Evolutionary conservation across 352 stramenopile genomes (phyloP).

Genomic region (Pythium biforme): DNA sequence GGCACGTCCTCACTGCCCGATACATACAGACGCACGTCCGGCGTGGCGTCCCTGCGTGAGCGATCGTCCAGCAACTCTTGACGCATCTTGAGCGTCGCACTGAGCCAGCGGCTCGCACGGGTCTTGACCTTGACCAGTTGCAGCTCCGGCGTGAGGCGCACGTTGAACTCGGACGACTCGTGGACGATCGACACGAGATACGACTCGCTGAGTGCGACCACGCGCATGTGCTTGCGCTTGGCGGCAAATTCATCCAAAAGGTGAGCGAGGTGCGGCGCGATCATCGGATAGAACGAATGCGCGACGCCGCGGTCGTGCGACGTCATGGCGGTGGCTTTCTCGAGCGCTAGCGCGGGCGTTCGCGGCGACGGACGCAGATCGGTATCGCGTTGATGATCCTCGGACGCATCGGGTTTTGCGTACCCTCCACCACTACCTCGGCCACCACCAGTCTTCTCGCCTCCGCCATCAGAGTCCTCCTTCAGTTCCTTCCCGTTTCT

Average conservation of each 20-base stretch:
- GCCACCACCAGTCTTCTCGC: neutral
- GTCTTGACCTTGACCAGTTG: constrained; percentile 61
- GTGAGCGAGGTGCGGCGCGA: constrained; percentile 33
- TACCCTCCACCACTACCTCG: neutral
- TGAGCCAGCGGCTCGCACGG: constrained; percentile 70
- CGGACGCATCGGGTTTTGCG: neutral
- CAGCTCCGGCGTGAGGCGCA: constrained; percentile 52
- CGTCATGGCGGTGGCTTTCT: constrained; percentile 38
- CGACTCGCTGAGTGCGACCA: constrained; percentile 35
- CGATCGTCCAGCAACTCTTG: constrained; percentile 68
- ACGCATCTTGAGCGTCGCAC: constrained; percentile 77
- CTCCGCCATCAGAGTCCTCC: neutral
- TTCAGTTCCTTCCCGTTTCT: neutral
- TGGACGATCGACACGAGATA: constrained; percentile 70
- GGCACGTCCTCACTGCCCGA: constrained; percentile 60
- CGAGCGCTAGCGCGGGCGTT: constrained; percentile 30
- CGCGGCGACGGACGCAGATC: neutral
- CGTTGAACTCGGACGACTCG: constrained; percentile 61
- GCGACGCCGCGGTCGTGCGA: constrained; percentile 62
- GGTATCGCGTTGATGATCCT: neutral
- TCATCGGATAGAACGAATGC: constrained; percentile 78
- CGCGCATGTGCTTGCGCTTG: constrained; percentile 42
- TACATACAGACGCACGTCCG: constrained; percentile 77
- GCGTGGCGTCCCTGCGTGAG: constrained; percentile 63
- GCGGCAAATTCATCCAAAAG: constrained; percentile 45